Evolutionary conservation across 306 rosid genomes (phyloP), one percentile per base, ranked within the genome.

Genomic region (Abrus pulchellus): DNA sequence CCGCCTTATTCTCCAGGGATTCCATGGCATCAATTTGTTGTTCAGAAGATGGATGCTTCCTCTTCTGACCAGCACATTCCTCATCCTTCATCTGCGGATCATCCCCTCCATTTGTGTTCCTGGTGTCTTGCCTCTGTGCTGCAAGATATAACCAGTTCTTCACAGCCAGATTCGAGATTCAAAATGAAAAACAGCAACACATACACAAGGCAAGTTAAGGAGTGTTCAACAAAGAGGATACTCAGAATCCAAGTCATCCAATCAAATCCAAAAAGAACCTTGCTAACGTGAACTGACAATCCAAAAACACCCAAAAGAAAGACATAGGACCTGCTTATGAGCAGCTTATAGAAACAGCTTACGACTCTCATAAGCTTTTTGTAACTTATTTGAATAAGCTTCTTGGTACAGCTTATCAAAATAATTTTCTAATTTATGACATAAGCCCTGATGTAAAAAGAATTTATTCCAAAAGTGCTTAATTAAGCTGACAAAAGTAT

Each of bases 21-120:
- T 90, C 96, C 82, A 83, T 82, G 27, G 93, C 84, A 76, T 90
- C 92, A 56, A 86, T 85, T 53, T 77, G 89, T 78, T 82, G 90
- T 54, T 91, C 91, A 49, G 94, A 85, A 11, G 89, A 89, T 71
- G 88, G 90, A 87, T 82, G 82, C 87, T 93, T 95, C 88, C 98
- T 87, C 89, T 95, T 95, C 80, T 88, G 92, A 59, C 78, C 80
- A 36, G 76, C 83, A 70, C 80, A 81, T 66, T 90, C 98, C 75
- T 83, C 50, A 83, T 84, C 44, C 69, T 82, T 84, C 32, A 76
- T 65, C 57, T 47, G 78, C 40, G 79, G 65, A 36, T 70, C 92
- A 65, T 92, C 92, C 75, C 85, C 88, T 73, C 66, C 86, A 75
- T 89, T 87, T 30, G 86, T 80, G 67, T 72, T 79, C 63, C 86